Conservation (phyloP, 208 protist species). For the Trypanosoma theileri region DNA sequence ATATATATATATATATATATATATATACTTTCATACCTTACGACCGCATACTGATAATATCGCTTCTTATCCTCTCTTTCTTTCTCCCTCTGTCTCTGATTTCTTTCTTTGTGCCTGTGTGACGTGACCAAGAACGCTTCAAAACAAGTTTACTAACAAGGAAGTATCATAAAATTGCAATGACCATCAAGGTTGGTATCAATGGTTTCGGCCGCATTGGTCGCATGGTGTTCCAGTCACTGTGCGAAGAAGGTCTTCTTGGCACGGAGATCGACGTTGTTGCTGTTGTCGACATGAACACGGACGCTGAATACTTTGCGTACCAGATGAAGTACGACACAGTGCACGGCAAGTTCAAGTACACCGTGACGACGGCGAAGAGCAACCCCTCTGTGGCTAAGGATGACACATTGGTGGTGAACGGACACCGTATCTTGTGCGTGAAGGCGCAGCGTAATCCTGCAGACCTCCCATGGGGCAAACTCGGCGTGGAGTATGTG, state of each 20-base stretch:
- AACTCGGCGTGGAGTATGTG: constrained; percentile 94
- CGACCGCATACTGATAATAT: not conserved
- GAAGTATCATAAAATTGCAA: constrained; percentile 3
- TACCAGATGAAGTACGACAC: constrained; percentile 97
- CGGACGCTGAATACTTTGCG: constrained; percentile 96
- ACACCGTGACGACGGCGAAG: constrained; percentile 70
- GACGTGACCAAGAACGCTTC: not conserved
- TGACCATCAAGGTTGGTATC: constrained; percentile 92
- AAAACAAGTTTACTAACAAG: constrained; percentile 1
- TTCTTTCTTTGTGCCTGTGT: not conserved
- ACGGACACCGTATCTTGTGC: constrained; percentile 75
- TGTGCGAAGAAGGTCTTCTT: constrained; percentile 66
- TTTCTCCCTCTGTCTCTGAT: not conserved
- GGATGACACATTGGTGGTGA: constrained; percentile 76
- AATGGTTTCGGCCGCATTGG: constrained; percentile 99
- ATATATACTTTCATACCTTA: not conserved
- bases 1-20: constrained; percentile 23
- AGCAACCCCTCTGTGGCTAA: constrained; percentile 59
- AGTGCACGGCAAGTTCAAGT: constrained; percentile 93
- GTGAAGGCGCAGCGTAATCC: constrained; percentile 90
- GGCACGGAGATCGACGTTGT: constrained; percentile 90
- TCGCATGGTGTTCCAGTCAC: constrained; percentile 95
- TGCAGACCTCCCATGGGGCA: constrained; percentile 93
- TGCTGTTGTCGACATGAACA: constrained; percentile 97
- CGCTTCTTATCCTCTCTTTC: not conserved